phyloP scores from a whole-genome alignment of 768 basidiomycete genomes.

The Psilocybe azurescens region DNA sequence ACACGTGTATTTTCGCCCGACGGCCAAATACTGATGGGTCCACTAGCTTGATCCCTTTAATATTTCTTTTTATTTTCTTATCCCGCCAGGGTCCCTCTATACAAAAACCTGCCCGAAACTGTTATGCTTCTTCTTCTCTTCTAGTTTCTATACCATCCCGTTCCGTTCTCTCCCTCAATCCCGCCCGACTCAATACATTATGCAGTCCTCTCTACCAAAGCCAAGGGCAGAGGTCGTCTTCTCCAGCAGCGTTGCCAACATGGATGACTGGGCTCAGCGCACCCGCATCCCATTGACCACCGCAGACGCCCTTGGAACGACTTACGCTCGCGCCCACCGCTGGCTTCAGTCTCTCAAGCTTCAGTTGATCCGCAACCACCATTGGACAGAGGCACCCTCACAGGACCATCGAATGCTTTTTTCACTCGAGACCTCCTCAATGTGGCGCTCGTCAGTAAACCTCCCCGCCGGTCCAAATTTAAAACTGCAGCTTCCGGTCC shows the following conservation, averaged over 20 bases:
- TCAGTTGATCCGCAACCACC: slow-evolving; percentile 69
- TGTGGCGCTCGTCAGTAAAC: slow-evolving; percentile 77
- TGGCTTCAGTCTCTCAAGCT: slow-evolving; percentile 70
- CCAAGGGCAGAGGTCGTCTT: slow-evolving; percentile 67
- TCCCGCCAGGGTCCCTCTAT: slow-evolving; percentile 54
- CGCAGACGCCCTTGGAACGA: slow-evolving; percentile 80
- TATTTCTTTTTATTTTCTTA: slow-evolving; percentile 54
- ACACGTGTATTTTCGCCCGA: slow-evolving; percentile 82
- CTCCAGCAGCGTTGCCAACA: slow-evolving; percentile 78
- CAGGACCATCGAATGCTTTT: slow-evolving; percentile 78
- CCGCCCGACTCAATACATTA: slow-evolving; percentile 6
- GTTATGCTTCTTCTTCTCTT: slow-evolving; percentile 33
- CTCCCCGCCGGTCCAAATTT: slow-evolving; percentile 79
- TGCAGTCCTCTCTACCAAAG: slow-evolving; percentile 26
- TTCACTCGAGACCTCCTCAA: slow-evolving; percentile 77
- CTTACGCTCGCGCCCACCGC: slow-evolving; percentile 81
- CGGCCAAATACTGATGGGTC: slow-evolving; percentile 34
- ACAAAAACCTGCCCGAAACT: slow-evolving; percentile 45
- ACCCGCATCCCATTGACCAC: slow-evolving; percentile 84
- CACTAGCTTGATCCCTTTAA: slow-evolving; percentile 45
- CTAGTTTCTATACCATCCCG: slow-evolving; percentile 25
- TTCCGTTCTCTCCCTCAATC: slow-evolving; percentile 22
- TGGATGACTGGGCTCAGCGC: slow-evolving; percentile 84
- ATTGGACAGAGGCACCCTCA: slow-evolving; percentile 67
- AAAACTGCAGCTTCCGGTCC: slow-evolving; percentile 73